Percentiles rank a stretch among this genome's conserved stretches.
Evolutionary conservation across 208 protist genomes (phyloP).

Genomic region (Tritrichomonas musculus): DNA sequence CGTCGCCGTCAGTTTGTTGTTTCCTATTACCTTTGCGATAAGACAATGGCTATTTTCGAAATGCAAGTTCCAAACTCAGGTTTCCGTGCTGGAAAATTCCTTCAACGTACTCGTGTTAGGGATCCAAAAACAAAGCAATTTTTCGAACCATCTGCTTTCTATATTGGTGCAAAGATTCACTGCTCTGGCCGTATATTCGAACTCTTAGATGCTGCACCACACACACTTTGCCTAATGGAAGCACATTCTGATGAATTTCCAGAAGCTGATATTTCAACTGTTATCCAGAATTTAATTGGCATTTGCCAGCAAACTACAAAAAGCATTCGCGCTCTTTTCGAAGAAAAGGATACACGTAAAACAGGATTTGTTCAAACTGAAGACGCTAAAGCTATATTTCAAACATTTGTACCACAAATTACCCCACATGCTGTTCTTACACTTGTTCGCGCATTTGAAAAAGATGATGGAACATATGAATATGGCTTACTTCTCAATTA

Average conservation of each 20-base stretch:
- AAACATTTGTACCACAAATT: background rate
- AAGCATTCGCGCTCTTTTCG: background rate
- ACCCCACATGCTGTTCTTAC: background rate
- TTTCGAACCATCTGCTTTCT: background rate
- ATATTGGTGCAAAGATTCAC: conserved; percentile 13
- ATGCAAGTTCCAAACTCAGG: conserved; percentile 12
- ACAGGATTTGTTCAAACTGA: background rate
- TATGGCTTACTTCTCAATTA: conserved; percentile 9
- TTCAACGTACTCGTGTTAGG: background rate
- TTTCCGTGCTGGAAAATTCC: conserved; percentile 24
- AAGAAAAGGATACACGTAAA: background rate
- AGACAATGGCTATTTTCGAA: conserved; percentile 33
- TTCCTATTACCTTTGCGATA: conserved; percentile 18
- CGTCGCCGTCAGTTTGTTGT: conserved; percentile 12
- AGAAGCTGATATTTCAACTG: background rate
- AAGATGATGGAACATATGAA: background rate
- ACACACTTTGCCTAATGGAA: conserved; percentile 25
- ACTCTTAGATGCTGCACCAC: conserved; percentile 1
- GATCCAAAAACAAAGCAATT: conserved; percentile 23
- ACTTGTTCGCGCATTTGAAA: background rate
- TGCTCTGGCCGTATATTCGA: background rate
- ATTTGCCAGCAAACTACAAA: background rate
- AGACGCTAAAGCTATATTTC: background rate
- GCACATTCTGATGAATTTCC: conserved; percentile 3
- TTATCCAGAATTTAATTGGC: background rate